Evolutionary conservation across 2,329 filamentous ascomycete species (phyloP).

Genomic region (Pestalotiopsis sp.): DNA sequence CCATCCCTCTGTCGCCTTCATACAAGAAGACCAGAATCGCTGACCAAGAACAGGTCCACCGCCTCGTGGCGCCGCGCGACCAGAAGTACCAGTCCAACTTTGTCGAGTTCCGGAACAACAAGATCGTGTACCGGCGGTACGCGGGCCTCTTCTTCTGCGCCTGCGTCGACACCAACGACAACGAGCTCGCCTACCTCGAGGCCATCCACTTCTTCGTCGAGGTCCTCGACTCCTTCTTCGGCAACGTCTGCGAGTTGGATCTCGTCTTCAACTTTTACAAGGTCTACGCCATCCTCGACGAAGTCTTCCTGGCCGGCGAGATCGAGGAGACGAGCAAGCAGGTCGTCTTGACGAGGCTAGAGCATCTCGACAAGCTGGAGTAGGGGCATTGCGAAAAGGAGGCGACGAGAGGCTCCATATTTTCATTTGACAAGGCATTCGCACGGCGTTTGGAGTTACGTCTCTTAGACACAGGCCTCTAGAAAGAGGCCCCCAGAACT

Average conservation of each 20-base stretch:
- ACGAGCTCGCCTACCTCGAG: slow-evolving; percentile 94
- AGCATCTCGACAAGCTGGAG: slow-evolving; percentile 96
- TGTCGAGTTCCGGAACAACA: slow-evolving; percentile 92
- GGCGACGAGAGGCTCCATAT: not conserved
- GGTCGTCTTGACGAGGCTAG: slow-evolving; percentile 89
- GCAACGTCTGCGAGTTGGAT: slow-evolving; percentile 98
- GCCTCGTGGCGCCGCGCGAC: slow-evolving; percentile 94
- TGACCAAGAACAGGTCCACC: slow-evolving; percentile 70
- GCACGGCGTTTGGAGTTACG: slow-evolving; percentile 13
- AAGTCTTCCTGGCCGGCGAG: slow-evolving; percentile 96
- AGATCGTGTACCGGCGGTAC: slow-evolving; percentile 96
- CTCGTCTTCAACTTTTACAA: slow-evolving; percentile 82
- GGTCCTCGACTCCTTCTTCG: slow-evolving; percentile 97
- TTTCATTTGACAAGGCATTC: not conserved
- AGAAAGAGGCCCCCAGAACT: not conserved
- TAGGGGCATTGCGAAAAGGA: slow-evolving; percentile 37
- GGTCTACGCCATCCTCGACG: slow-evolving; percentile 97
- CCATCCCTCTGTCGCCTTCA: not conserved
- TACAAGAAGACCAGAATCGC: not conserved
- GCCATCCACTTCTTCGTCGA: slow-evolving; percentile 99
- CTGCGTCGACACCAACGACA: slow-evolving; percentile 98
- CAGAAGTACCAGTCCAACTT: slow-evolving; percentile 99
- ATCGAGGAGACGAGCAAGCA: slow-evolving; percentile 99
- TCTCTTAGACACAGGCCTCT: not conserved
- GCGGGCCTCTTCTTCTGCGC: slow-evolving; percentile 99